phyloP scores from a whole-genome alignment of 805 yeast genomes.

The Suhomyces prunicola region DNA sequence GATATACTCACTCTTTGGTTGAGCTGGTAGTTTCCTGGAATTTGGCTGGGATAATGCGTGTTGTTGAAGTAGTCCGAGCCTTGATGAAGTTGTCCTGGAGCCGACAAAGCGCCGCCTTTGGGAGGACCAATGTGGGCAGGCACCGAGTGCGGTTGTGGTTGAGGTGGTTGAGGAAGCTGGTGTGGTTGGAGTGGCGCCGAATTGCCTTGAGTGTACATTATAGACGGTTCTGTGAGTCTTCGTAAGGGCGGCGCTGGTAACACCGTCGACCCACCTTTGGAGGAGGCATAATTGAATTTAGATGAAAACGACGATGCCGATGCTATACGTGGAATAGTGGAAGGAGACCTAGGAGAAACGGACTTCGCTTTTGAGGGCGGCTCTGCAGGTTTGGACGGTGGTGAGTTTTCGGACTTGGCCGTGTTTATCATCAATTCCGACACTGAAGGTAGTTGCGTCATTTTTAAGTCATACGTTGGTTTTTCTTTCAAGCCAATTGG shows the following conservation, averaged over 20 bases:
- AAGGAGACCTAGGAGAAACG: conserved; percentile 5
- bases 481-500: background rate
- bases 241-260: conserved; percentile 13
- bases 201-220: conserved; percentile 1
- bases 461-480: background rate
- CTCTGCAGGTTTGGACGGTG: background rate
- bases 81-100: conserved; percentile 5
- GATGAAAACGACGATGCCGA: conserved; percentile 7
- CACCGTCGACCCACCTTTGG: background rate
- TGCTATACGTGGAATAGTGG: conserved; percentile 10
- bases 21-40: conserved; percentile 5
- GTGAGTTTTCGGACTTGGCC: conserved; percentile 4
- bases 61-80: conserved; percentile 5
- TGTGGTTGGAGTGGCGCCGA: background rate
- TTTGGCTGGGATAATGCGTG: background rate
- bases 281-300: conserved; percentile 3
- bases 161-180: background rate
- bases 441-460: conserved; percentile 25
- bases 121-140: background rate
- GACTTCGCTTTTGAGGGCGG: background rate
- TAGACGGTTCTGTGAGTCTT: conserved; percentile 13
- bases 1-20: conserved; percentile 6
- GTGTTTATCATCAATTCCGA: conserved; percentile 22
- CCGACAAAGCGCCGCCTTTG: background rate
- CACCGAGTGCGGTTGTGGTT: conserved; percentile 1